These are phyloP conservation scores for Phytophthora fragariaefolia DNA, from an alignment of 352 stramenopile species.

Conservation along the genomic window DNA sequence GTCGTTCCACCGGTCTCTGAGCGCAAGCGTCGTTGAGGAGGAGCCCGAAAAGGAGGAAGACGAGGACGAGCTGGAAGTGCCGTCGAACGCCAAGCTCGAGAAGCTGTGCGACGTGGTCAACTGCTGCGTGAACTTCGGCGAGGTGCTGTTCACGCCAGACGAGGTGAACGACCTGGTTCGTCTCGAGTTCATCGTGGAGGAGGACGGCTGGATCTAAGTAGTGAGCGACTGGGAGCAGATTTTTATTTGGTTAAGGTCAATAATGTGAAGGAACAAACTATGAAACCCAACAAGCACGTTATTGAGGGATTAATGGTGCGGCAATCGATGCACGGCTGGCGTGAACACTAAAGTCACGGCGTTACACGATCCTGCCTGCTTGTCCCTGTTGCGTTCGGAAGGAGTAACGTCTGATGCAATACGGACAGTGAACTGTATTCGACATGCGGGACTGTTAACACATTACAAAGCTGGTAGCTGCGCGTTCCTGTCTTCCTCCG, in stretches of 20 bases:
- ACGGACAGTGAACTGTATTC: constrained; percentile 28
- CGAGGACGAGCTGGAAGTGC: constrained; percentile 47
- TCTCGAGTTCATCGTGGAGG: constrained; percentile 82
- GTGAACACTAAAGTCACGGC: not conserved
- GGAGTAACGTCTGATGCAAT: not conserved
- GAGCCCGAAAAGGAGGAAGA: constrained; percentile 44
- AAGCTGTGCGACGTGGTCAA: constrained; percentile 67
- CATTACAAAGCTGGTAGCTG: constrained; percentile 16
- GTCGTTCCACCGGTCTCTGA: constrained; percentile 35
- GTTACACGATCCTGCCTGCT: not conserved
- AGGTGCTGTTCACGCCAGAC: constrained; percentile 53
- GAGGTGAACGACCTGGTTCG: constrained; percentile 73
- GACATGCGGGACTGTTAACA: constrained; percentile 28
- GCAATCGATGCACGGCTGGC: no score
- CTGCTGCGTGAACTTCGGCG: constrained; percentile 66
- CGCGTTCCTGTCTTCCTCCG: constrained; percentile 31
- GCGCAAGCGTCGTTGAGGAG: constrained; percentile 38
- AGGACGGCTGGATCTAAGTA: constrained; percentile 83
- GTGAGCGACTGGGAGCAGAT: constrained; percentile 10
- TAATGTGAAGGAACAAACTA: constrained; percentile 29
- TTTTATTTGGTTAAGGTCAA: constrained; percentile 40
- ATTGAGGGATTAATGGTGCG: no score
- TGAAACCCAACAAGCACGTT: no score
- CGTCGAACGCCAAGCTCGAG: constrained; percentile 45
- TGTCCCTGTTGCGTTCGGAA: not conserved